Evolutionary conservation across 1,139 yeast species (phyloP).

Genomic region (Debaryomyces psychrophilus): DNA sequence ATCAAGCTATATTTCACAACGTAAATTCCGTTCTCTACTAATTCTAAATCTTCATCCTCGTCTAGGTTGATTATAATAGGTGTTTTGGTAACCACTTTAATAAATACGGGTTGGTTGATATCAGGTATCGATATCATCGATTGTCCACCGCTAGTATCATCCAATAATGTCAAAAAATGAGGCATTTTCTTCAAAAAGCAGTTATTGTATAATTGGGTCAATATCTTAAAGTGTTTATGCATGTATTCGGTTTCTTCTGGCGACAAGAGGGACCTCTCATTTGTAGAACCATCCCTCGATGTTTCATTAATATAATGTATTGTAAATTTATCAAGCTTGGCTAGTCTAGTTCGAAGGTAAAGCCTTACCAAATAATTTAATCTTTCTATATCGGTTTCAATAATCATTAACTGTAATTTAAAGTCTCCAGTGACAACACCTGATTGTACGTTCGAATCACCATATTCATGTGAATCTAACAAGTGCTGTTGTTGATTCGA

Average conservation of each 20-base stretch:
- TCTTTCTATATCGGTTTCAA: conserved; percentile 91
- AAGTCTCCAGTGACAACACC: conserved; percentile 59
- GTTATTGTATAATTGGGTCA: conserved; percentile 66
- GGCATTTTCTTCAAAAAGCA: conserved; percentile 75
- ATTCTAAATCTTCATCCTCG: conserved; percentile 68
- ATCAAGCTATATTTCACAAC: conserved; percentile 71
- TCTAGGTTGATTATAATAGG: conserved; percentile 38
- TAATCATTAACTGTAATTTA: conserved; percentile 77
- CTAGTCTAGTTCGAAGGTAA: conserved; percentile 75
- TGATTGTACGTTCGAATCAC: conserved; percentile 42
- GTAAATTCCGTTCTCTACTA: conserved; percentile 70
- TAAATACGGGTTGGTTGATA: conserved; percentile 72
- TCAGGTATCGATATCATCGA: conserved; percentile 84
- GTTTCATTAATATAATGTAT: conserved; percentile 50
- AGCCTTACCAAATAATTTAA: conserved; percentile 78
- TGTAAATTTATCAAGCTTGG: conserved; percentile 71
- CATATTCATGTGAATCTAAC: conserved; percentile 59
- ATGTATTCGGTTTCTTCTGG: conserved; percentile 65
- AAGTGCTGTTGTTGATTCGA: conserved; percentile 73
- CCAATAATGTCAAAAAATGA: conserved; percentile 64
- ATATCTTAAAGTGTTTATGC: conserved; percentile 61
- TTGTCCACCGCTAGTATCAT: conserved; percentile 75
- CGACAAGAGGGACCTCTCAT: conserved; percentile 44
- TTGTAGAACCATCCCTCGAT: conserved; percentile 26
- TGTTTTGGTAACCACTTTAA: conserved; percentile 49